Conservation (phyloP, 805 yeast genomes). For the Starmerella stigmatis region DNA sequence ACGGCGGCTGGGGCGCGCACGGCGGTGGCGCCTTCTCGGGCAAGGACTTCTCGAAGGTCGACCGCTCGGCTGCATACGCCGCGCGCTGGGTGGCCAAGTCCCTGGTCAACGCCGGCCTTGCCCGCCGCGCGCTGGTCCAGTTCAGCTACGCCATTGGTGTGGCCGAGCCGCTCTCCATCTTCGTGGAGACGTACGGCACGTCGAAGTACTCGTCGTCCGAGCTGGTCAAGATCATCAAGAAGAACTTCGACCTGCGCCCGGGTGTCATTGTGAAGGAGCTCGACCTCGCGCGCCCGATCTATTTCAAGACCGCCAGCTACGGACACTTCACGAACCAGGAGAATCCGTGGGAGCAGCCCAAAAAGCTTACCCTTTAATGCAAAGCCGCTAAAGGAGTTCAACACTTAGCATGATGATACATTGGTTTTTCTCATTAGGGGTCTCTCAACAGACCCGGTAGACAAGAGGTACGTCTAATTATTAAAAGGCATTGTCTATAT, state of each 20-base stretch:
- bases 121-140: slow-evolving; percentile 95
- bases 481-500: slow-evolving; percentile 2
- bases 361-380: slow-evolving; percentile 31
- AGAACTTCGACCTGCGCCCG: slow-evolving; percentile 98
- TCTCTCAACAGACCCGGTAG: slow-evolving; percentile 18
- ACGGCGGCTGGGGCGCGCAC: slow-evolving; percentile 99
- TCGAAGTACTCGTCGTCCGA: slow-evolving; percentile 80
- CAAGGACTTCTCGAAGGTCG: slow-evolving; percentile 99
- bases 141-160: slow-evolving; percentile 99
- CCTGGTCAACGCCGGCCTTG: slow-evolving; percentile 84
- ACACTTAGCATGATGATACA: slow-evolving; percentile 5
- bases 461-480: slow-evolving; percentile 10
- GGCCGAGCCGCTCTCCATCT: slow-evolving; percentile 96
- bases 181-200: slow-evolving; percentile 97
- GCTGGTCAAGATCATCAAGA: slow-evolving; percentile 80
- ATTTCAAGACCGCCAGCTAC: slow-evolving; percentile 96
- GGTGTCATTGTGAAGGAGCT: slow-evolving; percentile 96
- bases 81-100: slow-evolving; percentile 99
- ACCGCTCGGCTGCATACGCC: slow-evolving; percentile 99
- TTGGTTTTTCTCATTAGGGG: slow-evolving; percentile 4
- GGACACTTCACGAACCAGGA: slow-evolving; percentile 99
- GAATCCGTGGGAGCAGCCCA: slow-evolving; percentile 98
- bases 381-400: slow-evolving; percentile 4
- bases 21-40: slow-evolving; percentile 99
- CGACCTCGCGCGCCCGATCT: slow-evolving; percentile 97